These are phyloP conservation scores for Tagetes erecta DNA, from an alignment of 129 eudicot species.

Conservation along the genomic window DNA sequence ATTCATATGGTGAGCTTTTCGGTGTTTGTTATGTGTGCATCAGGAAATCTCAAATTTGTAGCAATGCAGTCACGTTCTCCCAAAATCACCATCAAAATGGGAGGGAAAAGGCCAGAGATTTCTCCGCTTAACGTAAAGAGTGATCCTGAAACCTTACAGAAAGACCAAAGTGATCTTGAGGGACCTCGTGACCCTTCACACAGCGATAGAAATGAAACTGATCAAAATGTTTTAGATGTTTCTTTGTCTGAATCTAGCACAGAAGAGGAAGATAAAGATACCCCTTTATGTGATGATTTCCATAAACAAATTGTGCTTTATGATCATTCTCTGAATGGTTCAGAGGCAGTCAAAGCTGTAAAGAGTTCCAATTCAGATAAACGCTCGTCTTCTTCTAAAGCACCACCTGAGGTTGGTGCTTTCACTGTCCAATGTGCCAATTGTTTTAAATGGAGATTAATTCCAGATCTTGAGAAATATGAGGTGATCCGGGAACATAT, in stretches of 20 bases:
- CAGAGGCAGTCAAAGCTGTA: slow-evolving; percentile 25
- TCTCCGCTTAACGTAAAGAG: slow-evolving; percentile 14
- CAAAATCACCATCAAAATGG: slow-evolving; percentile 53
- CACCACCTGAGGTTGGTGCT: slow-evolving; percentile 69
- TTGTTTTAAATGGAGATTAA: slow-evolving; percentile 88
- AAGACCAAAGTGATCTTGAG: slow-evolving; percentile 35
- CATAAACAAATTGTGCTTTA: slow-evolving; percentile 56
- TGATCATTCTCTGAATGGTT: slow-evolving; percentile 41
- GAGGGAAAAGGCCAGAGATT: slow-evolving; percentile 33
- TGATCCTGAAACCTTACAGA: slow-evolving; percentile 25
- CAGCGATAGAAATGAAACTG: slow-evolving; percentile 16
- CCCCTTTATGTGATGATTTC: too few relatives aligned
- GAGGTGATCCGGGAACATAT: slow-evolving; percentile 84
- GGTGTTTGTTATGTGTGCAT: background rate
- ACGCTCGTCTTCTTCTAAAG: slow-evolving; percentile 21
- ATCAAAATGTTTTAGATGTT: slow-evolving; percentile 24
- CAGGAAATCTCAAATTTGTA: slow-evolving; percentile 31
- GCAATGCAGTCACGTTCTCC: slow-evolving; percentile 50
- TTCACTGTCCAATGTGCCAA: slow-evolving; percentile 85
- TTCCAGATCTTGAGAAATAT: slow-evolving; percentile 77
- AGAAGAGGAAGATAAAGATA: slow-evolving; percentile 35
- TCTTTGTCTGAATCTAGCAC: slow-evolving; percentile 32
- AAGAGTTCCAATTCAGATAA: slow-evolving; percentile 28
- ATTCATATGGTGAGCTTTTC: background rate
- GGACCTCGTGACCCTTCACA: slow-evolving; percentile 13